Evolutionary conservation across 2,329 filamentous ascomycete species (phyloP).

Genomic region (Pseudopithomyces chartarum): DNA sequence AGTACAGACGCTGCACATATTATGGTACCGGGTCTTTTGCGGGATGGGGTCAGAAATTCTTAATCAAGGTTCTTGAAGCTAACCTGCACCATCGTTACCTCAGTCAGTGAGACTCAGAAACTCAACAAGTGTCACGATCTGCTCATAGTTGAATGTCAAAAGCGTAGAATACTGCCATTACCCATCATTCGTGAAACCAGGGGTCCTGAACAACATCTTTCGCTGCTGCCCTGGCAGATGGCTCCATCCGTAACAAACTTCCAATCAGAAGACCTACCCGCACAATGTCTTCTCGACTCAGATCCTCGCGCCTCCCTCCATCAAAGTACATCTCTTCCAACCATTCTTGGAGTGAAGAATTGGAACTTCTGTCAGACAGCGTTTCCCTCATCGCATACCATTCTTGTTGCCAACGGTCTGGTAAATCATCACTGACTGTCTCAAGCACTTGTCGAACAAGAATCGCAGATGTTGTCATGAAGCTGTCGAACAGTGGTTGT

Average conservation of each 20-base stretch:
- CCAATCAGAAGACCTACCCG: slow-evolving; percentile 18
- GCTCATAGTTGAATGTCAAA: no score
- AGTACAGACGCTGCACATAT: no score
- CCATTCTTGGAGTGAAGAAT: slow-evolving; percentile 41
- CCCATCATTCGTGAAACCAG: no score
- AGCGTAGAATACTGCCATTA: no score
- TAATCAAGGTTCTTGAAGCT: no score
- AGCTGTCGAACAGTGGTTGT: slow-evolving; percentile 46
- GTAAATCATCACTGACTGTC: slow-evolving; percentile 39
- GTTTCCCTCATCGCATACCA: slow-evolving; percentile 32
- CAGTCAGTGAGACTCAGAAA: no score
- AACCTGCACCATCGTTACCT: no score
- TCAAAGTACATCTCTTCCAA: slow-evolving; percentile 48
- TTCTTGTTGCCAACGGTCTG: slow-evolving; percentile 37
- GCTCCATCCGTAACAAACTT: slow-evolving; percentile 24
- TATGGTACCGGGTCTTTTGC: no score
- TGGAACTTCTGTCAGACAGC: slow-evolving; percentile 15
- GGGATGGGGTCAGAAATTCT: no score
- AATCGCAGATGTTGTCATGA: slow-evolving; percentile 39
- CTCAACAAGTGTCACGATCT: no score
- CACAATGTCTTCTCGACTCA: slow-evolving; percentile 24
- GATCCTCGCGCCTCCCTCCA: slow-evolving; percentile 21
- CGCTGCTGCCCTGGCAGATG: slow-evolving; percentile 21
- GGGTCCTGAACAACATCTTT: slow-evolving; percentile 20
- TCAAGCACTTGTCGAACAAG: slow-evolving; percentile 46